phyloP scores from a whole-genome alignment of 2,329 filamentous ascomycete species.

The Rutstroemia sp. region DNA sequence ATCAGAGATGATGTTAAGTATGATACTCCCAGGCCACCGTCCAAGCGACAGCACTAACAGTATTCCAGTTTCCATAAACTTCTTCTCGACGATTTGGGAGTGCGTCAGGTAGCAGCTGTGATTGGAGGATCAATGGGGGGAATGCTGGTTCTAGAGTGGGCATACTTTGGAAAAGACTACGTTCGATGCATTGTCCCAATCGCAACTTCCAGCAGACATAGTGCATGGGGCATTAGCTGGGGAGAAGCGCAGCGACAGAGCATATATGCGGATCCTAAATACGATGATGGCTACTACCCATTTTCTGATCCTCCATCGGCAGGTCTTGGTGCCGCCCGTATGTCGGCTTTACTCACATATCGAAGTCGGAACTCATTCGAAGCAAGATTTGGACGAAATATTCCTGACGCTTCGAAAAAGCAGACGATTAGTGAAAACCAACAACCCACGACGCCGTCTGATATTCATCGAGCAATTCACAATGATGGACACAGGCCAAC shows the following conservation, averaged over 20 bases:
- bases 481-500: slow-evolving; percentile 71
- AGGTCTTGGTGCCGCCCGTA: slow-evolving; percentile 87
- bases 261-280: slow-evolving; percentile 98
- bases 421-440: slow-evolving; percentile 72
- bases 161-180: slow-evolving; percentile 83
- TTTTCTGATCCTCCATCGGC: slow-evolving; percentile 81
- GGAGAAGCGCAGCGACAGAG: slow-evolving; percentile 82
- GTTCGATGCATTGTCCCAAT: slow-evolving; percentile 76
- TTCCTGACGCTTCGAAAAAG: slow-evolving; percentile 72
- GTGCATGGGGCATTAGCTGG: slow-evolving; percentile 88
- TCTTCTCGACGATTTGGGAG: slow-evolving; percentile 71
- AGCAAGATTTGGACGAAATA: slow-evolving; percentile 88
- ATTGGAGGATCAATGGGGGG: slow-evolving; percentile 81
- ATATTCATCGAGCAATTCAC: slow-evolving; percentile 65
- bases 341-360: slow-evolving; percentile 94
- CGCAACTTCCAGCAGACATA: slow-evolving; percentile 76
- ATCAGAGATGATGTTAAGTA: slow-evolving; percentile 93
- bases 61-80: slow-evolving; percentile 64
- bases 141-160: slow-evolving; percentile 88
- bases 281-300: slow-evolving; percentile 91
- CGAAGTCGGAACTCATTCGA: slow-evolving; percentile 96
- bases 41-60: slow-evolving; percentile 13
- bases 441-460: slow-evolving; percentile 53
- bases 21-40: slow-evolving; percentile 29
- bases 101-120: slow-evolving; percentile 70